A percentile compares a stretch with the other conserved stretches of the same genome.
Evolutionary conservation across 768 basidiomycete genomes (phyloP).

Genomic region (Agaricus subrufescens): DNA sequence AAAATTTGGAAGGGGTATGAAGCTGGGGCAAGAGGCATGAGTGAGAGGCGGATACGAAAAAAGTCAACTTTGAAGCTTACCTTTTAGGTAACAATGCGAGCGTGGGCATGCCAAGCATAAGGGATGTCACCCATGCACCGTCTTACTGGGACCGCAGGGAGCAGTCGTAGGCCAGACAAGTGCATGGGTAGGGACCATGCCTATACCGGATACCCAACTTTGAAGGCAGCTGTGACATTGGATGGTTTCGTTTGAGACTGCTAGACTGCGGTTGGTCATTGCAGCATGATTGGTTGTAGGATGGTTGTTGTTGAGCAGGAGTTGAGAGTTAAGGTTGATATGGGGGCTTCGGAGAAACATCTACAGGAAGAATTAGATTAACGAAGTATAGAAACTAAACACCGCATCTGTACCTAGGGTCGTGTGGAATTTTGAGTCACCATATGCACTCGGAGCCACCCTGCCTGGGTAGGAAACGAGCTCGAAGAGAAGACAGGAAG

Average conservation of each 20-base stretch:
- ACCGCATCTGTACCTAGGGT: not conserved
- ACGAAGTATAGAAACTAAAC: not conserved
- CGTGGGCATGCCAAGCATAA: no score
- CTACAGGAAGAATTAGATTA: not conserved
- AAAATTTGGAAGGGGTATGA: no score
- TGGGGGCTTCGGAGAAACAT: not conserved
- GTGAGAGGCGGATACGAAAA: no score
- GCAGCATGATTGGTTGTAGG: not conserved
- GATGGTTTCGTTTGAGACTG: not conserved
- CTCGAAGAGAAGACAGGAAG: not conserved
- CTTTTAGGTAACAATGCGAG: no score
- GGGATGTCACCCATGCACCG: no score
- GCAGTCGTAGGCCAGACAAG: no score
- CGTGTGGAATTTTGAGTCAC: not conserved
- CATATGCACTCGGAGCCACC: slow-evolving; percentile 6
- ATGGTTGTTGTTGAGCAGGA: not conserved
- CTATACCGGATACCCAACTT: no score
- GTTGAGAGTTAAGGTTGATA: not conserved
- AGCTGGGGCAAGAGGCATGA: no score
- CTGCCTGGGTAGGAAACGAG: not conserved
- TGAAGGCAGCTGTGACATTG: no score
- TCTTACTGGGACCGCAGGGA: no score
- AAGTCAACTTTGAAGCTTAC: no score
- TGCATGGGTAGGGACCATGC: no score
- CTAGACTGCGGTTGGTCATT: not conserved